Percentiles rank a stretch among this genome's conserved stretches.
phyloP scores from a whole-genome alignment of 2,329 filamentous ascomycete genomes.

The Trichoderma sp. region DNA sequence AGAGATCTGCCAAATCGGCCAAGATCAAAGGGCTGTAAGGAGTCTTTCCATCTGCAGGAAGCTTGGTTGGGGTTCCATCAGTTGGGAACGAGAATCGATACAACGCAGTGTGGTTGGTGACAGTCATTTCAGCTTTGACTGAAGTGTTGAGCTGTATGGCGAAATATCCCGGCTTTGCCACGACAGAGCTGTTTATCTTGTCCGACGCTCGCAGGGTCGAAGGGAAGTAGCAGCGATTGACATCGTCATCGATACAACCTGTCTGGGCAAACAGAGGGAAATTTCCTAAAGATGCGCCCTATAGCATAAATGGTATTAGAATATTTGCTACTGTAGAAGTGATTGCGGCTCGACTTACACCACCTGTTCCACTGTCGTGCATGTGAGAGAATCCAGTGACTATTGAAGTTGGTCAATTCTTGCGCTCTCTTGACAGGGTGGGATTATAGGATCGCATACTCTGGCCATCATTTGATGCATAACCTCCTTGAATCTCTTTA shows the following conservation, averaged over 20 bases:
- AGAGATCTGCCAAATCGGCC: constrained; percentile 57
- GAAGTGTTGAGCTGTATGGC: constrained; percentile 53
- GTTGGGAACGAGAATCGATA: constrained; percentile 59
- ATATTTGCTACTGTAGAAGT: background rate
- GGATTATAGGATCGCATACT: background rate
- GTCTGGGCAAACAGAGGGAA: constrained; percentile 52
- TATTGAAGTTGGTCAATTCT: constrained; percentile 5
- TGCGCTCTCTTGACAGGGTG: accelerated
- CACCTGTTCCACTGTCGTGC: constrained; percentile 41
- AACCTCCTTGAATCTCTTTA: constrained; percentile 47
- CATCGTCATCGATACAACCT: constrained; percentile 43
- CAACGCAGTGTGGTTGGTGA: constrained; percentile 56
- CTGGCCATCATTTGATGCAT: constrained; percentile 42
- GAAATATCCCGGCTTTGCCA: constrained; percentile 62
- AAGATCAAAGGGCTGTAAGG: constrained; percentile 50
- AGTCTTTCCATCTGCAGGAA: constrained; percentile 9
- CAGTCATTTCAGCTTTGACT: constrained; percentile 61
- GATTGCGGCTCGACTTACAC: constrained; percentile 15
- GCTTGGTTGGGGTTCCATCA: constrained; percentile 25
- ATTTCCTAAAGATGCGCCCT: constrained; percentile 47
- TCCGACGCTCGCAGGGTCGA: constrained; percentile 45
- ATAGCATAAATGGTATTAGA: background rate
- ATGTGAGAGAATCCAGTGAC: constrained; percentile 53
- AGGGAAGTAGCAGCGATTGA: constrained; percentile 50
- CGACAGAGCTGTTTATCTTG: constrained; percentile 49